Percentiles rank a stretch among this genome's conserved stretches.
Conservation (phyloP, 1,139 yeast species). For the Yamadazyma siamensis region DNA sequence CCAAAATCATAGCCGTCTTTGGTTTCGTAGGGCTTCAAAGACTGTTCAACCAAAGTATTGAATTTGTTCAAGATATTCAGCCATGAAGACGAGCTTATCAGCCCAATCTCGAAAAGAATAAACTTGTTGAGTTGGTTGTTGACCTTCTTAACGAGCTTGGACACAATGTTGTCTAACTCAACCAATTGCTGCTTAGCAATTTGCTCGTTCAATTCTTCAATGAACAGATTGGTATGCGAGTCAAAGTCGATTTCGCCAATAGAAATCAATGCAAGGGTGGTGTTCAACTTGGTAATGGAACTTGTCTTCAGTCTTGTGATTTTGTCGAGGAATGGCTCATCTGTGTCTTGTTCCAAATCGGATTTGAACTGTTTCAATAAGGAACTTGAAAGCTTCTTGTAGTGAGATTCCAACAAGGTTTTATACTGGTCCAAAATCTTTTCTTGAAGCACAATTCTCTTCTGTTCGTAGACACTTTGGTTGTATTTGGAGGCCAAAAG, state of each 20-base stretch:
- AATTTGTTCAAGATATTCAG: slow-evolving; percentile 52
- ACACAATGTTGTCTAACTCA: slow-evolving; percentile 42
- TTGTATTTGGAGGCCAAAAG: slow-evolving; percentile 71
- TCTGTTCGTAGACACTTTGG: slow-evolving; percentile 59
- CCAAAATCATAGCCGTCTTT: slow-evolving; percentile 52
- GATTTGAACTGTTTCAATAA: slow-evolving; percentile 17
- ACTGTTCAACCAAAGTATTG: slow-evolving; percentile 30
- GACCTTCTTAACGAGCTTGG: slow-evolving; percentile 39
- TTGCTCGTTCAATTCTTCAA: slow-evolving; percentile 19
- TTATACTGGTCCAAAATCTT: slow-evolving; percentile 45
- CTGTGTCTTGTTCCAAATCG: slow-evolving; percentile 18
- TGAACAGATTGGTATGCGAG: slow-evolving; percentile 16
- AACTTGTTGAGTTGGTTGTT: slow-evolving; percentile 36
- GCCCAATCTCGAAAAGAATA: slow-evolving; percentile 34
- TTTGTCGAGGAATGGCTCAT: slow-evolving; percentile 18
- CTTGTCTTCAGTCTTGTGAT: slow-evolving; percentile 10
- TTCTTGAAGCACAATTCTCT: slow-evolving; percentile 44
- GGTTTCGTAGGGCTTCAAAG: slow-evolving; percentile 16
- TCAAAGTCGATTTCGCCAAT: slow-evolving; percentile 12
- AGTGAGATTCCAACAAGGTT: slow-evolving; percentile 38
- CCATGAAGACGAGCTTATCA: slow-evolving; percentile 59
- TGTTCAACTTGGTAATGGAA: slow-evolving; percentile 5
- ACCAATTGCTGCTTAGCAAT: slow-evolving; percentile 38
- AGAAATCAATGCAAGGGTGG: slow-evolving; percentile 9
- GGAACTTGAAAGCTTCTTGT: slow-evolving; percentile 18